Base-by-base conservation (phyloP, 73 alveolate species). In the Blepharisma japonicum region DNA sequence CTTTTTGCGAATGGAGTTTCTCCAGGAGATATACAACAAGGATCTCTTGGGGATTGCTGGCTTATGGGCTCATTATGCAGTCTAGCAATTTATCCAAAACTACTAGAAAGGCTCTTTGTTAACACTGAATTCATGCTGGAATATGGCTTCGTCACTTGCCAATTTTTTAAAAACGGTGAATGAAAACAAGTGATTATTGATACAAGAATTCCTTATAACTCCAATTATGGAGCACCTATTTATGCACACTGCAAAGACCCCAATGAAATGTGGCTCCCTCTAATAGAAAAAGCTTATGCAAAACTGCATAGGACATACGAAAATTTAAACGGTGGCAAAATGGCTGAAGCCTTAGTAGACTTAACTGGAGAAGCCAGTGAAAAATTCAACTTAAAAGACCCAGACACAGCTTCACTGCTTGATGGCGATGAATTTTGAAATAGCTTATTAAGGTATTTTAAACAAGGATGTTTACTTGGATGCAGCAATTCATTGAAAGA, bases 31-130 rank as follows among this genome's bases (percentile, higher is more conserved):
- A 97, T 93, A 6, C 91, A 93, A 79, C 94, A 96, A 88, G 99
- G 99, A 45, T 83, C 94, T 45, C 89, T 96, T 55, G 99, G 99
- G 21, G 99, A 96, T 80, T 92, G 99, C 82, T 96, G 99, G 99
- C 88, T 96, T 53, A 80, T 92, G 21, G 98, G 98, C 14, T 86
- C 95, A n/a, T 76, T 55, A 78, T 89, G 25, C 83, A 84, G 47
- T 83, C 90, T 14, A 76, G 90, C 51, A 78, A 89, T 77, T 53
- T 77, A 55, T 51, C 83, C 82, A 45, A 45, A 88, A 68, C 72
- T 86, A 56, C 84, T 92, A 6, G 87, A 86, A 51, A 92, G 91
- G 56, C 80, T 92, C 25, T 86, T 92, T 9, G 93, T 90, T 14
- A 83, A 86, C 54, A 86, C 92, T 56, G 91, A 90, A 32, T 56